Evolutionary conservation across 495 filamentous ascomycete genomes (phyloP), one percentile per base, ranked within the genome.

Genomic region (Penicillium paxilli): DNA sequence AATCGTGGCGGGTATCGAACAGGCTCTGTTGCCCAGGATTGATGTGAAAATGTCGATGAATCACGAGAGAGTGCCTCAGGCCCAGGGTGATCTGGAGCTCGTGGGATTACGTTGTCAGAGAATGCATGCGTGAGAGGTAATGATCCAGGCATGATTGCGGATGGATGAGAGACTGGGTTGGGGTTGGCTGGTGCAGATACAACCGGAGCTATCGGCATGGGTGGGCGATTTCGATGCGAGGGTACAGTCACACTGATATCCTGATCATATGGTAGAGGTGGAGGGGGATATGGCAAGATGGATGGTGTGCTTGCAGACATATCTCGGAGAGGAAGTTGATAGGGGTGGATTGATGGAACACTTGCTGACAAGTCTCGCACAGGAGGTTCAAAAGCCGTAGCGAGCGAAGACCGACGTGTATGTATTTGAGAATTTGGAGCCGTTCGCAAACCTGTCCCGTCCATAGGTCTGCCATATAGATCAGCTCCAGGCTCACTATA

Each of bases 11-110:
- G 72, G 33, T 56, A 65, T 6, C 62, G 60, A 25, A 63, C 60
- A 6, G 71, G 71, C 9, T 76, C 74, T 11, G 73, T 75, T 2
- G 66, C 58, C 70, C 73, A 77, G 9, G 73, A 76, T 19, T 71
- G 64, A 12, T 67, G 63, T 20, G 74, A 78, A 21, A 66, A 60
- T 3, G 47, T 57, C 0, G 74, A 76, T 1, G 68, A 64, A 12
- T 53, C 60, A 12, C 73, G 67, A 1, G 73, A 65, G 55, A 76
- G 66, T 0, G 65, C 49, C 19, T 72, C 72, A 2, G 66, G 32
- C 0, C 52, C 59, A 5, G 65, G 63, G 1, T 30, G 56, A 20
- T 74, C 71, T 12, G 70, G 62, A 10, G 55, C 44, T 33, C 65
- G 65, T 1, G 58, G 53, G 19, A 60, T 24, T 16, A 55, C 35